A percentile compares a stretch with the other conserved stretches of the same genome.
Evolutionary conservation across 1,284 basidiomycete genomes (phyloP).

Genomic region (Melampsora larici-populina): DNA sequence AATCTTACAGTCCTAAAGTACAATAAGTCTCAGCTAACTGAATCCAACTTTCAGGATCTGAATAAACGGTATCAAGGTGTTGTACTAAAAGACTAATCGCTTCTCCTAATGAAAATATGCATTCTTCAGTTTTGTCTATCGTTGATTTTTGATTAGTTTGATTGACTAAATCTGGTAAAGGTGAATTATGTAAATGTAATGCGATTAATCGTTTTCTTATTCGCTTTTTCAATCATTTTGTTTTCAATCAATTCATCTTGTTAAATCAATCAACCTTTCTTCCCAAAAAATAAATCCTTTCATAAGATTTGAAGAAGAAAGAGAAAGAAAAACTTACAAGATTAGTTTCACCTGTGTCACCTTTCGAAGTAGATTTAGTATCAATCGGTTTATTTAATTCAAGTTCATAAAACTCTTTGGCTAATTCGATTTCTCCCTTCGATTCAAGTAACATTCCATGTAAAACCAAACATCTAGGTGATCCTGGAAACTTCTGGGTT

Average conservation of each 20-base stretch:
- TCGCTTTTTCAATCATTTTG: slow-evolving; percentile 57
- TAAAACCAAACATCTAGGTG: no score
- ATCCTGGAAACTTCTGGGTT: no score
- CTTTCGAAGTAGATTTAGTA: slow-evolving; percentile 14
- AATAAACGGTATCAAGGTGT: slow-evolving; percentile 88
- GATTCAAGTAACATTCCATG: no score
- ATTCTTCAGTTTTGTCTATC: no score
- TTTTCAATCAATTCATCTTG: no score
- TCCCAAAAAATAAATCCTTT: no score
- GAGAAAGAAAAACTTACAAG: slow-evolving; percentile 50
- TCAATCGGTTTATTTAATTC: slow-evolving; percentile 59
- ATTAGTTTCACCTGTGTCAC: slow-evolving; percentile 64
- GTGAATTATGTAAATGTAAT: slow-evolving; percentile 56
- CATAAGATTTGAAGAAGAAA: no score
- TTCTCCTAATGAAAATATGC: slow-evolving; percentile 55
- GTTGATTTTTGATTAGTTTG: slow-evolving; percentile 51
- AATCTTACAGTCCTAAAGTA: slow-evolving; percentile 69
- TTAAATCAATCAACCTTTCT: no score
- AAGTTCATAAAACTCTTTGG: slow-evolving; percentile 67
- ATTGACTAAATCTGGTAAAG: slow-evolving; percentile 58
- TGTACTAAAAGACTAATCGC: slow-evolving; percentile 70
- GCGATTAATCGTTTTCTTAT: slow-evolving; percentile 80
- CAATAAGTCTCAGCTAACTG: slow-evolving; percentile 87
- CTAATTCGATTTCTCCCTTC: slow-evolving; percentile 55
- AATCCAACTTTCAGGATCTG: slow-evolving; percentile 86